Base-by-base conservation (phyloP, 441 rosid species). In the Sinapis alba region DNA sequence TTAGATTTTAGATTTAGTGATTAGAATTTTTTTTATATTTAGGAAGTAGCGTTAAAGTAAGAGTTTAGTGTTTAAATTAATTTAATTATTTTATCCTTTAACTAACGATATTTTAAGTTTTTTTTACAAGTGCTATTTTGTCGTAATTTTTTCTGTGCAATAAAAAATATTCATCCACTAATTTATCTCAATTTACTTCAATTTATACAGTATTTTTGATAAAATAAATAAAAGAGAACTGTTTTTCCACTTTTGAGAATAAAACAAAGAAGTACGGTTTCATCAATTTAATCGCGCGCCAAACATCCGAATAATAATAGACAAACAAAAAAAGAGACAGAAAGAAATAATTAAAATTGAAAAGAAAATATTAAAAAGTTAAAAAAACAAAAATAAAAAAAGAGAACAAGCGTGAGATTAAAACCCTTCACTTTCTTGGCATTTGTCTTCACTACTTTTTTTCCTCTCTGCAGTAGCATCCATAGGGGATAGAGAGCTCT, bases 331-430 rank as follows among this genome's bases (percentile, higher is more conserved):
- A 61, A 3, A 23, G 2, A 41, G 51, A 38, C 9, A 24, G 27
- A 16, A 3, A 24, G 58, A 4, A 79, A 21, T n/a, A 59, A 38
- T 58, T 12, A 11, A 47, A 32, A 58, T 2, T 8, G 47, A 53
- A 41, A 27, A 21, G 0, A 65, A 50, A 50, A 12, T 0, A 12
- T 28, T 32, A 0, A 20, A 54, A 50, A 12, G n/a, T n/a, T 36
- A 4, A 41, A 7, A 41, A 4, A 64, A 34, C 0, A 7, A n/a
- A 65, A 15, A 15, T 11, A 11, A 45, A 26, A 30, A 58, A 83
- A 83, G 70, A 77, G 72, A 72, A 65, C 84, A 84, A 79, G 90
- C 91, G 95, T 88, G 90, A 83, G 83, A 83, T 79, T 53, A 84
- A 88, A 81, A 83, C 76, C 84, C 82, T 78, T 79, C 85, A 57